Evolutionary conservation across 805 yeast species (phyloP), one percentile per base, ranked within the genome.

Genomic region (Starmerella roubikii): DNA sequence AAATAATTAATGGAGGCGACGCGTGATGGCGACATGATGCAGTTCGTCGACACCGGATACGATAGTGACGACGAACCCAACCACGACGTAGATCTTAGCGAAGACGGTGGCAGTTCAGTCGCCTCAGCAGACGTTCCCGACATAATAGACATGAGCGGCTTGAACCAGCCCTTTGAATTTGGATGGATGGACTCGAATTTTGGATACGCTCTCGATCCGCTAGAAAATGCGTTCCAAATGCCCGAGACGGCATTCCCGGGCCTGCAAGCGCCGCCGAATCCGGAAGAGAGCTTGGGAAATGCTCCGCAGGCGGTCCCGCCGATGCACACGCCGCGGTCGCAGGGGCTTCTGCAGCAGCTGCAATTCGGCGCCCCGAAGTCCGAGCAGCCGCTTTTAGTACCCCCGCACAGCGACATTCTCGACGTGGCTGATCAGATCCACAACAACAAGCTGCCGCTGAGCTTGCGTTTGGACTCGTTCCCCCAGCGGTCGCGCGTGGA

Each of bases 401-500:
- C 41, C 6, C 28, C 29, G 4, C 36, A 35, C 25, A 50, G 42
- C 15, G 46, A 40, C 22, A 30, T 32, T 20, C 38, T 38, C 15
- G 39, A 33, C 30, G 32, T 33, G 17, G 38, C 40, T 8, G 41
- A 28, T 23, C 34, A 23, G 41, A 40, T 18, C 32, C 41, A 10
- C 42, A 32, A 9, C 35, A 35, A 23, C 32, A 26, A 30, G 15
- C 42, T 37, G 39, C 40, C 42, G 39, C 49, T 42, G 37, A 22
- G 32, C 19, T 24, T 52, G 28, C 39, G 29, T 13, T 29, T 88
- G 1, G 57, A 66, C 7, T 78, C 76, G 37, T 64, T 88, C 32
- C 96, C 96, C 2, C 61, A 71, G 4, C 76, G 74, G 49, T 83
- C 95, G 11, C 72, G 98, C 48, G 98, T 88, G 6, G 98, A 88